phyloP scores from a whole-genome alignment of 306 rosid species.

The Malus orientalis region DNA sequence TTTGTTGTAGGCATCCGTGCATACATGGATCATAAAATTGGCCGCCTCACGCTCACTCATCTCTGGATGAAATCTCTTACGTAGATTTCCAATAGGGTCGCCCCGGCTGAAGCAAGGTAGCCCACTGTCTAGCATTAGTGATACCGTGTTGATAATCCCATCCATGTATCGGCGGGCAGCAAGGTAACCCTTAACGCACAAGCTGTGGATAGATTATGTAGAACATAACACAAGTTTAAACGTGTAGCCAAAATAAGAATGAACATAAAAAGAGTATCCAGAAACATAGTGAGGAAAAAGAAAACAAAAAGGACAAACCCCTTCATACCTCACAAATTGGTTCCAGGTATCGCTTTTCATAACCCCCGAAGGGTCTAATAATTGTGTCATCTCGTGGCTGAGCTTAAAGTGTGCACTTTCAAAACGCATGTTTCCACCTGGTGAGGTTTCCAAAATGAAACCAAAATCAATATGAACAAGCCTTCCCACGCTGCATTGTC shows the following conservation, averaged over 20 bases:
- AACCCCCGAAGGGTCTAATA: slow-evolving; percentile 86
- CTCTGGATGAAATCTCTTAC: slow-evolving; percentile 96
- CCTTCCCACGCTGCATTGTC: slow-evolving; percentile 72
- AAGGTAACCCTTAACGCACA: slow-evolving; percentile 95
- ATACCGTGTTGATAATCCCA: slow-evolving; percentile 73
- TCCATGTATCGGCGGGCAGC: slow-evolving; percentile 86
- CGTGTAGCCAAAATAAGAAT: neutral
- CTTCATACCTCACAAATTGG: slow-evolving; percentile 71
- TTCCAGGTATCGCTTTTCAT: slow-evolving; percentile 97
- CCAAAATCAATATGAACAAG: slow-evolving; percentile 95
- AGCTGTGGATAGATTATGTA: slow-evolving; percentile 29
- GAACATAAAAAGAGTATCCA: neutral
- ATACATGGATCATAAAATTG: slow-evolving; percentile 87
- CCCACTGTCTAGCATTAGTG: slow-evolving; percentile 91
- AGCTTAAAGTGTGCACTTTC: slow-evolving; percentile 99
- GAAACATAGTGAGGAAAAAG: neutral
- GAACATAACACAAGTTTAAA: neutral
- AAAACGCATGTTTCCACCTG: slow-evolving; percentile 95
- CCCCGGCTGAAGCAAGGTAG: slow-evolving; percentile 98
- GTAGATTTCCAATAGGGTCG: slow-evolving; percentile 92
- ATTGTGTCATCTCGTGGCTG: slow-evolving; percentile 99
- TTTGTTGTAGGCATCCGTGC: slow-evolving; percentile 95
- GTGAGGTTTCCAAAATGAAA: slow-evolving; percentile 94
- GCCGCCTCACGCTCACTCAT: slow-evolving; percentile 98
- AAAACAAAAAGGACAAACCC: neutral